Evolutionary conservation across 495 filamentous ascomycete species (phyloP).

Genomic region (Emericellopsis terricola): DNA sequence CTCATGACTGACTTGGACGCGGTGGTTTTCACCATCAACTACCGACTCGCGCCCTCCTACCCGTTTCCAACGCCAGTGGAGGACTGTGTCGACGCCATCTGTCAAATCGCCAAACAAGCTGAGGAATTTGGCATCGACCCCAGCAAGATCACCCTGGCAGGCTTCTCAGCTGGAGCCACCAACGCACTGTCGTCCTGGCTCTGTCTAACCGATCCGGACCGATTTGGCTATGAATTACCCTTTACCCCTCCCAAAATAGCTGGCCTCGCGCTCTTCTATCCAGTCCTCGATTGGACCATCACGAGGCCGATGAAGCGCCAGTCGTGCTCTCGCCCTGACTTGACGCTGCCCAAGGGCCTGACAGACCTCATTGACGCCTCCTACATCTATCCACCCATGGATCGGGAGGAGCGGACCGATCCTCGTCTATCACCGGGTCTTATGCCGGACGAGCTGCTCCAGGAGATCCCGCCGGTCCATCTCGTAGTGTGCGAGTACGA

Average conservation of each 20-base stretch:
- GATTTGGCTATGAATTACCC: slow-evolving; percentile 1
- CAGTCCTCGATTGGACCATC: slow-evolving; percentile 64
- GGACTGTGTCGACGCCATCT: slow-evolving; percentile 51
- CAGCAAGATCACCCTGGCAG: slow-evolving; percentile 45
- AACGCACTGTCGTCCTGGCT: slow-evolving; percentile 67
- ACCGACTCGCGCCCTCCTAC: slow-evolving; percentile 60
- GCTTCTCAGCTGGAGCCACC: slow-evolving; percentile 82
- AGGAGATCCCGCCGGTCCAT: slow-evolving; percentile 27
- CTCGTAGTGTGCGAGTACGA: slow-evolving; percentile 72
- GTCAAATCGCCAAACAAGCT: slow-evolving; percentile 45
- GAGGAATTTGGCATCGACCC: slow-evolving; percentile 25
- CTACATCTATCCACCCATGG: slow-evolving; percentile 41
- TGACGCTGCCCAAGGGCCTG: slow-evolving; percentile 53
- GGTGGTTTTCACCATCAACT: slow-evolving; percentile 50
- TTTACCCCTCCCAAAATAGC: slow-evolving; percentile 17
- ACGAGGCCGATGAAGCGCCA: slow-evolving; percentile 55
- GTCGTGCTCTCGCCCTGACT: slow-evolving; percentile 41
- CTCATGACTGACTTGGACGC: slow-evolving; percentile 33
- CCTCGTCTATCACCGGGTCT: slow-evolving; percentile 20
- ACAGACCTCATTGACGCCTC: slow-evolving; percentile 75
- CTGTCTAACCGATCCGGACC: slow-evolving; percentile 20
- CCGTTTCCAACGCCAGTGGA: slow-evolving; percentile 65
- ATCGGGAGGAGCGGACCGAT: slow-evolving; percentile 10
- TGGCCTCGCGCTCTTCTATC: slow-evolving; percentile 57
- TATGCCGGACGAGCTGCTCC: slow-evolving; percentile 19